A percentile compares a stretch with the other conserved stretches of the same genome.
phyloP scores from a whole-genome alignment of 208 protist genomes.

The Kentomonas sorsogonicus region DNA sequence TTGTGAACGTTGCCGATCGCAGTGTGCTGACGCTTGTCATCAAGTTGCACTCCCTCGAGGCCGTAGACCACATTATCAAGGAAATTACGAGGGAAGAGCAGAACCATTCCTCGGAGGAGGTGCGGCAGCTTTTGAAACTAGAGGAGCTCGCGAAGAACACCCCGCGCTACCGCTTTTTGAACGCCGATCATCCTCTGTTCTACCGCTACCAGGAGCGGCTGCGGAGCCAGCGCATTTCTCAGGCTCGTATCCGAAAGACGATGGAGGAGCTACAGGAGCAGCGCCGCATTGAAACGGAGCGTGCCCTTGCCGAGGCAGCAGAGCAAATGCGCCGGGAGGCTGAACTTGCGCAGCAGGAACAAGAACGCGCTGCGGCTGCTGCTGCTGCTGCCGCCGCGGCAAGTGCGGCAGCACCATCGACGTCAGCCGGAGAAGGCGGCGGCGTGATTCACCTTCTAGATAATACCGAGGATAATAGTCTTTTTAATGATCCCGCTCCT shows the following conservation, averaged over 20 bases:
- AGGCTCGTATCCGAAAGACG: constrained; percentile 47
- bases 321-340: constrained; percentile 10
- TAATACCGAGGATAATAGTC: too few species aligned
- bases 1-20: constrained; percentile 28
- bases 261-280: constrained; percentile 54
- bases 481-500: too few species aligned
- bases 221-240: constrained; percentile 32
- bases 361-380: constrained; percentile 16
- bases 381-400: too few species aligned
- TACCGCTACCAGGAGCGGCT: constrained; percentile 58
- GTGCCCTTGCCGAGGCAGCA: constrained; percentile 13
- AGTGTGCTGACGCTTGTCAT: constrained; percentile 56
- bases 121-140: constrained; percentile 23
- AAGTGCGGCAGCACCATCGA: too few species aligned
- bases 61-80: constrained; percentile 71
- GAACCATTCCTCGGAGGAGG: not conserved
- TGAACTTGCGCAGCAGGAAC: constrained; percentile 15
- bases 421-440: constrained; percentile 4
- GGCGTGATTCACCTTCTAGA: too few species aligned
- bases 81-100: constrained; percentile 59
- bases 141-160: constrained; percentile 68
- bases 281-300: constrained; percentile 35
- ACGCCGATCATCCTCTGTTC: constrained; percentile 67
- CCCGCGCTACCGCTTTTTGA: constrained; percentile 79
- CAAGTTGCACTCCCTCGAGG: constrained; percentile 54